These are phyloP conservation scores for Xylaria telfairii DNA, from an alignment of 495 filamentous ascomycete genomes.

Conservation along the genomic window DNA sequence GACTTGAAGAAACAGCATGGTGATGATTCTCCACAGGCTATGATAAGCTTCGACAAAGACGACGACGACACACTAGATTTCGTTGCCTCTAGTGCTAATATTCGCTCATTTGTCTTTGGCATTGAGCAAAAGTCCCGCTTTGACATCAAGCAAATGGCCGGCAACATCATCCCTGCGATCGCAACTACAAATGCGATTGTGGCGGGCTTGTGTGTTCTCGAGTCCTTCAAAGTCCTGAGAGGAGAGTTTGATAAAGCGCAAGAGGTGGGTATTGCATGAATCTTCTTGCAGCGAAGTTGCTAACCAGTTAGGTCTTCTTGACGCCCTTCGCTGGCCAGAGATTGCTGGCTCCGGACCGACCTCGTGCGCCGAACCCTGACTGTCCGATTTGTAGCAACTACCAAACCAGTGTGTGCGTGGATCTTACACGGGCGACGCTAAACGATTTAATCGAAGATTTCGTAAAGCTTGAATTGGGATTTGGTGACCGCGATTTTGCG, in stretches of 20 bases:
- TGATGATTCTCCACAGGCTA: constrained; percentile 58
- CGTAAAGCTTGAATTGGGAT: constrained; percentile 72
- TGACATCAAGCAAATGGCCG: constrained; percentile 98
- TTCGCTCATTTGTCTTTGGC: constrained; percentile 83
- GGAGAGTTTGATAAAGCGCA: constrained; percentile 70
- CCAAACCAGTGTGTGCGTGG: constrained; percentile 68
- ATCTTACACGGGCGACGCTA: constrained; percentile 77
- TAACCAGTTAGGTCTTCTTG: constrained; percentile 70
- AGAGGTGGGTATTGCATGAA: constrained; percentile 46
- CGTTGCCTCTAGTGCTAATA: constrained; percentile 86
- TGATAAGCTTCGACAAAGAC: constrained; percentile 94
- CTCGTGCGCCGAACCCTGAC: constrained; percentile 75
- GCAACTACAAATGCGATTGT: constrained; percentile 98
- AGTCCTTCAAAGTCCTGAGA: constrained; percentile 89
- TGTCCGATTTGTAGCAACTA: constrained; percentile 84
- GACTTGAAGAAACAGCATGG: constrained; percentile 59
- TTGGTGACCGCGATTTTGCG: constrained; percentile 78
- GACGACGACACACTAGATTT: constrained; percentile 96
- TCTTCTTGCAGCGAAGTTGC: constrained; percentile 38
- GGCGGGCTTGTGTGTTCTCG: constrained; percentile 88
- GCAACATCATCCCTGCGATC: constrained; percentile 98
- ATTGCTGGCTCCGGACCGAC: constrained; percentile 73
- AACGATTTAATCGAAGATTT: constrained; percentile 80
- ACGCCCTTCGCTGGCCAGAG: constrained; percentile 79
- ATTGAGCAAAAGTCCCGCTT: constrained; percentile 91